Conservation (phyloP, 345 rosid genomes). For the Populus nigra region DNA sequence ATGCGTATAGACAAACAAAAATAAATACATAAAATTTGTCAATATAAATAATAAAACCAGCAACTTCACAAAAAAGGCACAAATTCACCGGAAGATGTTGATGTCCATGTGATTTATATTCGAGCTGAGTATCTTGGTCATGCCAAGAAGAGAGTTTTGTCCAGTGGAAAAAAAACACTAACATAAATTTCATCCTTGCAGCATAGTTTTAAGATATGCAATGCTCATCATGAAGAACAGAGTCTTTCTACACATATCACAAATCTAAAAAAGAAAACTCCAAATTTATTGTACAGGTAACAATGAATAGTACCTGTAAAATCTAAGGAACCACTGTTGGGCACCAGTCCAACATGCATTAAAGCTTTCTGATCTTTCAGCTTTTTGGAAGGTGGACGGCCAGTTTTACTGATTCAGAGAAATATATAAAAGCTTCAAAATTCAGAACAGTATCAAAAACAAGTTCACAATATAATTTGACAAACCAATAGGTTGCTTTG, state of each 20-base stretch:
- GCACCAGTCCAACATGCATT: constrained; percentile 47
- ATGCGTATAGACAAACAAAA: not conserved
- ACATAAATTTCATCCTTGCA: not conserved
- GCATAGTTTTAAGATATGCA: not conserved
- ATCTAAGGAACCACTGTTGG: constrained; percentile 49
- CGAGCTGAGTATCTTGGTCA: not conserved
- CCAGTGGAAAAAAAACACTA: not conserved
- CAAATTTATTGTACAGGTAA: not conserved
- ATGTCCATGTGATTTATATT: not conserved
- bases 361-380: constrained; percentile 72
- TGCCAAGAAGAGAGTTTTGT: not conserved
- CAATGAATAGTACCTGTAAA: constrained; percentile 51
- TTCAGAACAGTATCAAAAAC: not conserved
- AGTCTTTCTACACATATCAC: not conserved
- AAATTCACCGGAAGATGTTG: not conserved
- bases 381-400: constrained; percentile 82
- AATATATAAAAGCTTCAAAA: constrained; percentile 10
- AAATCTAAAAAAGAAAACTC: not conserved
- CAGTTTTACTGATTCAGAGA: constrained; percentile 64
- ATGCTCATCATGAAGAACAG: not conserved
- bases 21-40: not conserved
- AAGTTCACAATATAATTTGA: not conserved
- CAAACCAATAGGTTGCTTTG: constrained; percentile 4
- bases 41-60: not conserved
- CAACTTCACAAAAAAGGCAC: not conserved